Evolutionary conservation across 257 asterid species (phyloP).

Genomic region (Petrea volubilis): DNA sequence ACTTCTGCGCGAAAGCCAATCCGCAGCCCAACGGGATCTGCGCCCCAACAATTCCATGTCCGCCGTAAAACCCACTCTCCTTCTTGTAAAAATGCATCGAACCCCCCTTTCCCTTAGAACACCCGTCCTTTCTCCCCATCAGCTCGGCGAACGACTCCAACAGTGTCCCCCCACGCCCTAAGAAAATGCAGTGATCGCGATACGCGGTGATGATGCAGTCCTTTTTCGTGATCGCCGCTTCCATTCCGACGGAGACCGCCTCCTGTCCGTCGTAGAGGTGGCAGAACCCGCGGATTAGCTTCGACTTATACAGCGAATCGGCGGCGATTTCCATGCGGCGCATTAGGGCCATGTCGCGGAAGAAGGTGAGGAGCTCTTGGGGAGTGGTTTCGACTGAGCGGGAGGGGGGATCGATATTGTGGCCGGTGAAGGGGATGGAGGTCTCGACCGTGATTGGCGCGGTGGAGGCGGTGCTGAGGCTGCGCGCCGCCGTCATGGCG

Average conservation of each 20-base stretch:
- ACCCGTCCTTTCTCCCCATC: constrained; percentile 75
- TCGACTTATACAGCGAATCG: constrained; percentile 75
- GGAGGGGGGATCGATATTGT: constrained; percentile 71
- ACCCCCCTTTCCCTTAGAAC: constrained; percentile 77
- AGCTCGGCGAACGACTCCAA: constrained; percentile 54
- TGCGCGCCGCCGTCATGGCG: constrained; percentile 34
- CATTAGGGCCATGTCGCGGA: constrained; percentile 66
- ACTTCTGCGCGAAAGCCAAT: constrained; percentile 75
- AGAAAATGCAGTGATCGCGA: constrained; percentile 51
- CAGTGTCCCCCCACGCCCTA: constrained; percentile 61
- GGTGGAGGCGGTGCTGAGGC: constrained; percentile 39
- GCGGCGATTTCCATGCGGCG: constrained; percentile 85
- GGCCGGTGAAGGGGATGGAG: constrained; percentile 65
- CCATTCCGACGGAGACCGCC: constrained; percentile 73
- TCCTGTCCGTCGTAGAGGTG: constrained; percentile 83
- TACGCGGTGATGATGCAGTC: constrained; percentile 61
- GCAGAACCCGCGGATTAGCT: constrained; percentile 74
- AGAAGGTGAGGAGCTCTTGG: constrained; percentile 53
- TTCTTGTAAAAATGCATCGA: constrained; percentile 82
- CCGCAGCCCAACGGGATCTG: constrained; percentile 76
- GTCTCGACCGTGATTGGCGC: constrained; percentile 59
- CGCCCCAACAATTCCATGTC: constrained; percentile 84
- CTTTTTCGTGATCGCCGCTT: constrained; percentile 61
- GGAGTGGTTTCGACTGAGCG: constrained; percentile 57
- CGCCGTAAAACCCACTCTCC: constrained; percentile 69